Conservation (phyloP, 2,329 filamentous ascomycete genomes). For the Sarocladium strictum region DNA sequence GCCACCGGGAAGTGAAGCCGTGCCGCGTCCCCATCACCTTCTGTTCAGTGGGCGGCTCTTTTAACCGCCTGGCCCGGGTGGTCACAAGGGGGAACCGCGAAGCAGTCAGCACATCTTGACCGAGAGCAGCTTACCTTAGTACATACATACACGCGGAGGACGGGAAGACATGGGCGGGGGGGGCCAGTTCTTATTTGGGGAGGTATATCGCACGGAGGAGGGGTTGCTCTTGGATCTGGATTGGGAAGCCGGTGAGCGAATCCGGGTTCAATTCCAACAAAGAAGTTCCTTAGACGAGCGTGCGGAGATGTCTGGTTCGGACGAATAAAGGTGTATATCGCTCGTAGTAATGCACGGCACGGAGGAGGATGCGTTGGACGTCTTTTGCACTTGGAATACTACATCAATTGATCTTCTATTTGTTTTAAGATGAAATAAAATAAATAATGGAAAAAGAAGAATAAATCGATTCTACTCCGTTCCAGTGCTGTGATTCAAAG, state of each 20-base stretch:
- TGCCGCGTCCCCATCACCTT: neutral
- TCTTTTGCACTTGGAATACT: neutral
- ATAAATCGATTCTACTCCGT: no score
- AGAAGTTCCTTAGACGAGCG: neutral
- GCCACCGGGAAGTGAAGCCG: slow-evolving; percentile 1
- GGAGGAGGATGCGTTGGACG: neutral
- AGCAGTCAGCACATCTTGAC: neutral
- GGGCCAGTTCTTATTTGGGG: neutral
- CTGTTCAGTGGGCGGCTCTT: neutral
- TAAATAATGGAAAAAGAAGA: no score
- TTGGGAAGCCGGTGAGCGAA: slow-evolving; percentile 1
- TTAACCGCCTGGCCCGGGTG: neutral
- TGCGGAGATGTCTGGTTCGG: neutral
- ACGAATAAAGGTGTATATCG: neutral
- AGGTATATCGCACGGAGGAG: neutral
- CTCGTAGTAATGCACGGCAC: neutral
- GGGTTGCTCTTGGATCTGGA: neutral
- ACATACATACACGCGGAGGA: neutral
- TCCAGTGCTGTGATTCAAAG: no score
- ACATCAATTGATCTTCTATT: neutral
- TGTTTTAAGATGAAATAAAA: neutral
- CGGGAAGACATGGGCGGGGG: neutral
- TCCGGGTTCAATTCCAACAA: neutral
- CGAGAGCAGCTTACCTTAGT: no score
- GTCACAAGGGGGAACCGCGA: neutral